Evolutionary conservation across 768 basidiomycete species (phyloP).

Genomic region (Pisolithus microcarpus): DNA sequence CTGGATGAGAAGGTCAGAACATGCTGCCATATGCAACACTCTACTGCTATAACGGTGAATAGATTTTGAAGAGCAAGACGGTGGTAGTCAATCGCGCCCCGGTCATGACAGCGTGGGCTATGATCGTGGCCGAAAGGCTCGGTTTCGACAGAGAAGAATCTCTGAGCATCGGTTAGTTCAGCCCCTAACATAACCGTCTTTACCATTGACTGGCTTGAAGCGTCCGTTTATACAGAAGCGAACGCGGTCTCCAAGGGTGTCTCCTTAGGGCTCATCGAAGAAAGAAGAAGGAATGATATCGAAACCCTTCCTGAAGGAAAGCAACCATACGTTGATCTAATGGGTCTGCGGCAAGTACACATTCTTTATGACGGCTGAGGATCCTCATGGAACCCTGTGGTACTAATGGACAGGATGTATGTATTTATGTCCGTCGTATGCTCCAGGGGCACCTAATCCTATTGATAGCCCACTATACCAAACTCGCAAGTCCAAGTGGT

Average conservation of each 20-base stretch:
- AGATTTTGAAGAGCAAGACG: constrained; percentile 56
- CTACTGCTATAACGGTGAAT: constrained; percentile 1
- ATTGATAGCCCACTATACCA: constrained; percentile 66
- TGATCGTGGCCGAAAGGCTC: constrained; percentile 74
- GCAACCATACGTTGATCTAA: constrained; percentile 81
- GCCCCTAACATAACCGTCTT: not conserved
- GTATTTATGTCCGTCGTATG: not conserved
- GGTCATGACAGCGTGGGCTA: constrained; percentile 92
- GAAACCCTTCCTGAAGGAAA: constrained; percentile 51
- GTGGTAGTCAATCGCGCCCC: constrained; percentile 86
- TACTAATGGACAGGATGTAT: not conserved
- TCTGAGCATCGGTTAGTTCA: constrained; percentile 72
- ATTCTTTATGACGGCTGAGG: not conserved
- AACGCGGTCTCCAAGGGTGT: constrained; percentile 83
- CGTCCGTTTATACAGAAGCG: constrained; percentile 90
- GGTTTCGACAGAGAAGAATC: constrained; percentile 88
- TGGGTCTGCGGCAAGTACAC: constrained; percentile 60
- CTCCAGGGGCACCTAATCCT: constrained; percentile 5
- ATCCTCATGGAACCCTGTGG: not conserved
- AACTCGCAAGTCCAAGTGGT: constrained; percentile 65
- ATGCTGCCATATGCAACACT: not conserved
- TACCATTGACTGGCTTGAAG: constrained; percentile 31
- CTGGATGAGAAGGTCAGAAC: constrained; percentile 60
- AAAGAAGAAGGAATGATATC: constrained; percentile 44
- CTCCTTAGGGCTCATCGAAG: constrained; percentile 69